A percentile compares a stretch with the other conserved stretches of the same genome.
These are phyloP conservation scores for Euphorbia celastroides DNA, from an alignment of 441 rosid genomes.

Conservation along the genomic window DNA sequence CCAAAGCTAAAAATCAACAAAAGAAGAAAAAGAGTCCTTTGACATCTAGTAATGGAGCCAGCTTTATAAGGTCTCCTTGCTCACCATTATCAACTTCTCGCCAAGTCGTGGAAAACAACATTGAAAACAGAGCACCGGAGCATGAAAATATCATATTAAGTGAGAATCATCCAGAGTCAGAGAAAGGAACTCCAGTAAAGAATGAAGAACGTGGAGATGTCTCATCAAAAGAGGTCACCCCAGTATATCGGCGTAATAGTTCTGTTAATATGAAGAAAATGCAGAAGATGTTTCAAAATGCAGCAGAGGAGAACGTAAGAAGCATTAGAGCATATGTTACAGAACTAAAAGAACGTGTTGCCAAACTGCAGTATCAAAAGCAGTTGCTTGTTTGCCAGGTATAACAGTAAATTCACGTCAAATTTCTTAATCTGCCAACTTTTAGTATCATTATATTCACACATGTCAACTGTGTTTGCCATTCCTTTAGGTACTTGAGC, in stretches of 20 bases:
- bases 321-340: constrained; percentile 91
- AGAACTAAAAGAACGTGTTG: constrained; percentile 96
- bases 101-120: constrained; percentile 65
- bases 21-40: constrained; percentile 87
- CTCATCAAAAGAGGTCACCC: constrained; percentile 78
- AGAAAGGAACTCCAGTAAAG: constrained; percentile 67
- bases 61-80: constrained; percentile 85
- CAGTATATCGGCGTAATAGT: constrained; percentile 67
- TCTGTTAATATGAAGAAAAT: constrained; percentile 97
- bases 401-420: neutral
- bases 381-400: constrained; percentile 99
- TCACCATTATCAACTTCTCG: constrained; percentile 76
- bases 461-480: constrained; percentile 9
- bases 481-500: constrained; percentile 71
- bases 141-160: constrained; percentile 36
- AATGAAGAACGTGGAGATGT: constrained; percentile 81
- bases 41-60: constrained; percentile 64
- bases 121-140: constrained; percentile 81
- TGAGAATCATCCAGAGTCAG: constrained; percentile 39
- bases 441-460: neutral
- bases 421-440: neutral
- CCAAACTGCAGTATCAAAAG: constrained; percentile 95
- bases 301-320: constrained; percentile 98
- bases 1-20: constrained; percentile 62
- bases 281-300: constrained; percentile 98